A percentile compares a stretch with the other conserved stretches of the same genome.
Conservation (phyloP, 805 yeast species). For the Yamadazyma takamatsuzukensis region DNA sequence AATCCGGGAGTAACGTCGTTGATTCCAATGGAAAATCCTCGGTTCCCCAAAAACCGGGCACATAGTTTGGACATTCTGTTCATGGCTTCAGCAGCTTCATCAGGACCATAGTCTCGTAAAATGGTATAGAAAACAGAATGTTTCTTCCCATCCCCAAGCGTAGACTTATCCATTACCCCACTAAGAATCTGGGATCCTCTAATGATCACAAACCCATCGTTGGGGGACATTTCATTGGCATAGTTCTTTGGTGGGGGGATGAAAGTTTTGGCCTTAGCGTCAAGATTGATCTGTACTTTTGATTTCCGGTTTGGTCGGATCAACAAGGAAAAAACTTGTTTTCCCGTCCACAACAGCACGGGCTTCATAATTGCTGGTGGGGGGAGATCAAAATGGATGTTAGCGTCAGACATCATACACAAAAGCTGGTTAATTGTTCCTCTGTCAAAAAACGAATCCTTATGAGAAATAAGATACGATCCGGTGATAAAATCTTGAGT, state of each 20-base stretch:
- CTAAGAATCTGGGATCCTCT: slow-evolving; percentile 84
- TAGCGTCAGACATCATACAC: slow-evolving; percentile 95
- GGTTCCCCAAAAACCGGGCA: slow-evolving; percentile 89
- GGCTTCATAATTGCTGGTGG: slow-evolving; percentile 95
- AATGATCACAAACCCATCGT: slow-evolving; percentile 90
- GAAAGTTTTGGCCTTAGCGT: slow-evolving; percentile 91
- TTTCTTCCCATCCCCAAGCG: slow-evolving; percentile 96
- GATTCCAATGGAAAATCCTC: slow-evolving; percentile 97
- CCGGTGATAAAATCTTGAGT: slow-evolving; percentile 99
- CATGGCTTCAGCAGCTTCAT: slow-evolving; percentile 94
- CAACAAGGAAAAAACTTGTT: slow-evolving; percentile 85
- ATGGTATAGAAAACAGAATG: slow-evolving; percentile 95
- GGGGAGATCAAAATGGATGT: slow-evolving; percentile 83
- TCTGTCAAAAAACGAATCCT: slow-evolving; percentile 89
- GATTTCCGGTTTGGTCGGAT: slow-evolving; percentile 77
- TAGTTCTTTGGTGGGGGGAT: slow-evolving; percentile 66
- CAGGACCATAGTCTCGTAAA: slow-evolving; percentile 93
- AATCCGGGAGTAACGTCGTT: slow-evolving; percentile 93
- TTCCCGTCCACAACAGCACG: slow-evolving; percentile 91
- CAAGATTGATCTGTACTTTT: slow-evolving; percentile 82
- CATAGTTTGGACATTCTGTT: slow-evolving; percentile 99
- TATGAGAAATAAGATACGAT: slow-evolving; percentile 85
- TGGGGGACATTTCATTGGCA: slow-evolving; percentile 94
- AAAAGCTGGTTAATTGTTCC: slow-evolving; percentile 78
- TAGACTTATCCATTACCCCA: slow-evolving; percentile 96